Evolutionary conservation across 2,329 filamentous ascomycete species (phyloP), one percentile per base, ranked within the genome.

Genomic region (Trichoderma lentiforme): DNA sequence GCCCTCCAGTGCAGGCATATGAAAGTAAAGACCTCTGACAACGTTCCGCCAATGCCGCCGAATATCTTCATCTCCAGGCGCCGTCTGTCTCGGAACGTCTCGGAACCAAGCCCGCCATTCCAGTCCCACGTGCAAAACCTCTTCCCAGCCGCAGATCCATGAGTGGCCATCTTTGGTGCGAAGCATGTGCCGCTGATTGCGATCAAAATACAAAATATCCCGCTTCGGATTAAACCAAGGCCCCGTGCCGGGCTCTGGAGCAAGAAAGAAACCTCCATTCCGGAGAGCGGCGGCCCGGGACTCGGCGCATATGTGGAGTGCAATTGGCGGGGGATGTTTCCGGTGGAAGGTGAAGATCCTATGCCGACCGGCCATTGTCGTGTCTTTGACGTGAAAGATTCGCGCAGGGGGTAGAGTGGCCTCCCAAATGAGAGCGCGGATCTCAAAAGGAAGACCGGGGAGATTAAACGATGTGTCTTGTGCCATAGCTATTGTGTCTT

Each of bases 171-270:
- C 30, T 14, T 73, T 76, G 9, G 71, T 39, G 6, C 74, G 69
- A 6, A 78, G 71, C 4, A 58, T 74, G 6, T 73, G 72, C 8
- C 76, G 73, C 24, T 77, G 75, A 30, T 78, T 78, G 58, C 77
- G 75, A 57, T 78, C 77, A 28, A 80, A 74, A 57, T 80, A 80
- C 15, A 82, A 73, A 15, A 80, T 72, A 64, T 80, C 77, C 0
- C 72, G 71, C 24, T 75, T 67, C 2, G 76, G 74, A 18, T 74
- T 78, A 67, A 80, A 80, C 77, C 76, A 79, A 4, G 73, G 62
- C 1, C 76, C 76, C 8, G 75, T 71, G 28, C 68, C 39, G 3
- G 69, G 24, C 1, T 28, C 34, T 4, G 60, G 60, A 3, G 71
- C 26, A 3, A 72, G 73, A 18, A 80, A 64, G 64, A 78, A 77